A percentile compares a stretch with the other conserved stretches of the same genome.
Evolutionary conservation across 768 basidiomycete genomes (phyloP).

Genomic region (Russula dissimulans): DNA sequence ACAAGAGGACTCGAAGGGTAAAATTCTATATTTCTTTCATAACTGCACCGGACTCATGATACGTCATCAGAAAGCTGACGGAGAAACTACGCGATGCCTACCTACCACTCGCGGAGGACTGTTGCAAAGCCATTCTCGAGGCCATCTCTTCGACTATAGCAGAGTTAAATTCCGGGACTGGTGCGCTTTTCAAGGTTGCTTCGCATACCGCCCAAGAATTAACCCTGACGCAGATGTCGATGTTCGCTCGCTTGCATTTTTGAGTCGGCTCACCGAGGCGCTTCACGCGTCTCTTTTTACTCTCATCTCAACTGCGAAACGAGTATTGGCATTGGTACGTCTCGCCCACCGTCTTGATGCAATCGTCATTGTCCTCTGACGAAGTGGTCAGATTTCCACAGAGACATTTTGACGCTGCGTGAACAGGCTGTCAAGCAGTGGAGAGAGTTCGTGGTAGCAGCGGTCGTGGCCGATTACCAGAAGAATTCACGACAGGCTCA

Average conservation of each 20-base stretch:
- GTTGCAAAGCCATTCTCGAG: constrained; percentile 5
- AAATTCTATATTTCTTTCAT: background rate
- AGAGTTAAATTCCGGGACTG: constrained; percentile 5
- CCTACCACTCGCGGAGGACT: constrained; percentile 5
- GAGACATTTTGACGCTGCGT: background rate
- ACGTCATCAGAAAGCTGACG: constrained; percentile 48
- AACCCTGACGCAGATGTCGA: constrained; percentile 2
- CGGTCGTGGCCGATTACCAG: constrained; percentile 5
- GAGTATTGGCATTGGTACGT: constrained; percentile 3
- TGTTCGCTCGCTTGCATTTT: constrained; percentile 15
- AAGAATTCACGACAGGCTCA: background rate
- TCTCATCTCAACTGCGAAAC: constrained; percentile 1
- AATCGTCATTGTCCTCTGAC: background rate
- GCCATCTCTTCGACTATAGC: constrained; percentile 3
- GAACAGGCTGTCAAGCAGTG: constrained; percentile 5
- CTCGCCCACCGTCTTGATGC: background rate
- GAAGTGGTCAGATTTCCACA: background rate
- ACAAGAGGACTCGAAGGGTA: constrained; percentile 43
- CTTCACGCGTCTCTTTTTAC: constrained; percentile 15
- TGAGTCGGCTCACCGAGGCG: constrained; percentile 15
- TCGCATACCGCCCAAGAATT: background rate
- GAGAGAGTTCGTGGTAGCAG: background rate
- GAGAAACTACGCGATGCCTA: constrained; percentile 33
- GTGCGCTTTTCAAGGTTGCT: background rate
- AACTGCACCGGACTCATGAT: constrained; percentile 23